Base-by-base conservation (phyloP, 768 basidiomycete genomes). In the Coprinopsis strossmayeri region DNA sequence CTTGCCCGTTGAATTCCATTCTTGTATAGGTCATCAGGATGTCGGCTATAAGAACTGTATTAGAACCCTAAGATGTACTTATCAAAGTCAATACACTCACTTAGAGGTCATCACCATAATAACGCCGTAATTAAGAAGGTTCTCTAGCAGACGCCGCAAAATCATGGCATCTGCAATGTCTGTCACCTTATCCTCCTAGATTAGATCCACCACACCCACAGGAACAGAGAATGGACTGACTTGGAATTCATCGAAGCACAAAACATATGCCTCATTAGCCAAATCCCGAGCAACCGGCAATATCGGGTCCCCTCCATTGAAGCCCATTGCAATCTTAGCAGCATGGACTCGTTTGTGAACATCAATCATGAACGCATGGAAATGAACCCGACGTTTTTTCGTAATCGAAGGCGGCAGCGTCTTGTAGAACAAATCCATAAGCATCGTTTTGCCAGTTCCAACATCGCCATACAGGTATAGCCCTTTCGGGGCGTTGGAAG, bases 131-230 rank as follows among this genome's bases (percentile, higher is more conserved):
- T 82, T 82, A 44, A 93, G 72, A 56, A 99, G 66, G n/a, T 76
- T 73, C 63, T 97, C 94, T 40, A 99, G 69, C 17, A 99, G 72
- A 42, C 93, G 81, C 34, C 94, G 75, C 23, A 99, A 77, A 53
- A 99, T 94, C 96, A 99, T 98, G 13, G 96, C 95, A 56, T 96
- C 93, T 18, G 89, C 93, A 52, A 98, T 97, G 66, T 97, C 95
- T 13, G 95, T 97, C 5, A 96, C 89, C 86, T 89, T 38, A 46
- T 21, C 35, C 25, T 17, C 5, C 5, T 25, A 9, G 40, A 10
- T 26, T 44, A 48, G 34, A 57, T 40, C 26, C 24, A 23, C 27
- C 21, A 28, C 21, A 44, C 5, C 27, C 17, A 34, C 34, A 41
- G 27, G 40, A 40, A 26, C 45, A 30, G 18, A 3, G 24, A 40